Evolutionary conservation across 2,329 filamentous ascomycete species (phyloP), one percentile per base, ranked within the genome.

Genomic region (Hymenoscyphus fructigenus): DNA sequence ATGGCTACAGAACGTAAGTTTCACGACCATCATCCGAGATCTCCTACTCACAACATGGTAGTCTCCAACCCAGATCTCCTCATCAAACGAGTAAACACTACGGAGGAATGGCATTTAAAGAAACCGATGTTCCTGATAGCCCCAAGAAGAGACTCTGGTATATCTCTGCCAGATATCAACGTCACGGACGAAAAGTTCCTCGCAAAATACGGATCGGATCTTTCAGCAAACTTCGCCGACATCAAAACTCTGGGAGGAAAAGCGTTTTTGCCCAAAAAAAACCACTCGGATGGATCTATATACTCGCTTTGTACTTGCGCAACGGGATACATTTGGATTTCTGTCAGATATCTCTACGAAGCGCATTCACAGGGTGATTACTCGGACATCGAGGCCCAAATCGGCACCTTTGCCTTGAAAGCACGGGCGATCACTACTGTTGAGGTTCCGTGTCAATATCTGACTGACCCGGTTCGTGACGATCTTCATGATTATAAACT

Each of bases 241-340:
- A 74, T 74, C 53, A 67, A 65, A 65, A 66, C 65, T 0, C 65
- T 70, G 41, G 70, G 68, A 3, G 44, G 69, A 0, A 68, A 69
- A 44, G 70, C 72, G 1, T 74, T 74, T 60, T 70, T 72, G 55
- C 65, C 68, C 23, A 73, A 72, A 36, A 15, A 64, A 7, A 74
- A 74, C 38, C 12, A 57, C 0, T 73, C 71, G 14, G 66, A 67
- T n/a, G 62, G 60, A 10, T 61, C 66, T 1, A 62, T 20, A 2
- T 74, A 74, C 62, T 72, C 70, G 7, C 55, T 74, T 10, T 73
- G 68, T 56, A 65, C 70, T 2, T 74, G 72, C 47, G 70, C 70
- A 17, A 74, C 72, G 17, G 71, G 72, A 5, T 73, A 74, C 17
- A 72, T 74, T 23, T 74, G 72, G 72, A 65, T 74, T 2, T 67